phyloP scores from a whole-genome alignment of 83 land plant genomes.

The Thuja plicata region DNA sequence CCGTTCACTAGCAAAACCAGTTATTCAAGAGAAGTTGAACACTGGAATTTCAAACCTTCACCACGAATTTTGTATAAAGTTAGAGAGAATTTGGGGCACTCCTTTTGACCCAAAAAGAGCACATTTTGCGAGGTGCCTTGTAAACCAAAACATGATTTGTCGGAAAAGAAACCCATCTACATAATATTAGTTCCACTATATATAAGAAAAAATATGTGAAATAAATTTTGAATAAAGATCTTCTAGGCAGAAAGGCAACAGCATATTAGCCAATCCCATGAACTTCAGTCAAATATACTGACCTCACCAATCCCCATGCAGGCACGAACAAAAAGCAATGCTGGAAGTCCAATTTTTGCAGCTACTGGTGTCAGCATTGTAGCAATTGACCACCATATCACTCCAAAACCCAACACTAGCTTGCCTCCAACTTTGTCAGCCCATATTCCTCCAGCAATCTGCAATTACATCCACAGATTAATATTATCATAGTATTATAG shows the following conservation, averaged over 20 bases:
- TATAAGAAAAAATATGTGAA: background rate
- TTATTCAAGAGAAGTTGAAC: background rate
- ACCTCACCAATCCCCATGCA: slow-evolving; percentile 99
- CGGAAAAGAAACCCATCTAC: background rate
- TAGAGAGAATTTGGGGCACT: background rate
- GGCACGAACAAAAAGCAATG: slow-evolving; percentile 85
- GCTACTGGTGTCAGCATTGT: slow-evolving; percentile 93
- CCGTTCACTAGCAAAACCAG: background rate
- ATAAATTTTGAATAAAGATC: background rate
- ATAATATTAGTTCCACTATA: background rate
- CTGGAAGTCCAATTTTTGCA: slow-evolving; percentile 92
- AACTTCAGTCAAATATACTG: slow-evolving; percentile 3
- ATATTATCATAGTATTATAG: background rate
- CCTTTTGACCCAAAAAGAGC: background rate
- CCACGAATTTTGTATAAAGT: background rate
- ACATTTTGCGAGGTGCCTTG: background rate
- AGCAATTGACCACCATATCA: slow-evolving; percentile 98
- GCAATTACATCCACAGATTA: slow-evolving; percentile 1
- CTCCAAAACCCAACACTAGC: slow-evolving; percentile 93
- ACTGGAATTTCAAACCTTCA: background rate
- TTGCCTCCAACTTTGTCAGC: slow-evolving; percentile 98
- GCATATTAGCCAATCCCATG: background rate
- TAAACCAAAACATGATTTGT: background rate
- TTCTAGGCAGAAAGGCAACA: slow-evolving; percentile 5
- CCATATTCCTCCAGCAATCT: slow-evolving; percentile 99